Conservation (phyloP, 2,329 filamentous ascomycete species). For the Sarocladium kiliense region DNA sequence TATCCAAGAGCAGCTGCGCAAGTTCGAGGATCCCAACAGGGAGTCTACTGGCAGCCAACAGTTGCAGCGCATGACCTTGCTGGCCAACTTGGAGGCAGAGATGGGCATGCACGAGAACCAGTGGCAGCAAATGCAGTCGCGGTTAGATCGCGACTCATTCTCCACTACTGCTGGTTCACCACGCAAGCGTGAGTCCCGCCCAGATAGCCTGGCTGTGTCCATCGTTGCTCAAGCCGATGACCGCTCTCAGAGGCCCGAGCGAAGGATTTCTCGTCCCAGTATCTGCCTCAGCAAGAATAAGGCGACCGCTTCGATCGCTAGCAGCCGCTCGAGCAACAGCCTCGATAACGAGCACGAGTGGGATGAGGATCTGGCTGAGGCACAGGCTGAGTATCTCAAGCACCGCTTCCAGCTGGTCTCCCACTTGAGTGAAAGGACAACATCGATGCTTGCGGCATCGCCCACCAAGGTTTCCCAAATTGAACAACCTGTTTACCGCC, state of each 20-base stretch:
- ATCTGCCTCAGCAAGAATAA: constrained; percentile 2
- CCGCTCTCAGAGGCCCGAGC: background rate
- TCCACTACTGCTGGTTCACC: constrained; percentile 35
- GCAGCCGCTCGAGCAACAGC: background rate
- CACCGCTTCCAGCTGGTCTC: constrained; percentile 4
- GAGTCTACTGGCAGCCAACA: constrained; percentile 32
- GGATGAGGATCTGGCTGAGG: constrained; percentile 4
- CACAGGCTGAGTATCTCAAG: constrained; percentile 9
- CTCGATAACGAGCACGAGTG: constrained; percentile 2
- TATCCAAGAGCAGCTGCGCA: constrained; percentile 48
- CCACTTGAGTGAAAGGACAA: background rate
- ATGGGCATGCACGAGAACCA: constrained; percentile 55
- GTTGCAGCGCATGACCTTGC: constrained; percentile 37
- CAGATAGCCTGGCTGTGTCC: constrained; percentile 12
- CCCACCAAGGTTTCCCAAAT: background rate
- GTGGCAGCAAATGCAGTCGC: constrained; percentile 51
- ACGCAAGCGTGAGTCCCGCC: constrained; percentile 24
- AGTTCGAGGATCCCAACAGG: constrained; percentile 36
- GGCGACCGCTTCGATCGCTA: background rate
- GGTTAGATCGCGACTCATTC: constrained; percentile 37
- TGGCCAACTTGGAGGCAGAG: constrained; percentile 57
- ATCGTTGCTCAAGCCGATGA: constrained; percentile 8
- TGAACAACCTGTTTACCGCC: background rate
- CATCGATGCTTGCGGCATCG: background rate
- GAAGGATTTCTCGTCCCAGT: constrained; percentile 4